phyloP scores from a whole-genome alignment of 495 filamentous ascomycete species.

The Hypoxylon fragiforme region DNA sequence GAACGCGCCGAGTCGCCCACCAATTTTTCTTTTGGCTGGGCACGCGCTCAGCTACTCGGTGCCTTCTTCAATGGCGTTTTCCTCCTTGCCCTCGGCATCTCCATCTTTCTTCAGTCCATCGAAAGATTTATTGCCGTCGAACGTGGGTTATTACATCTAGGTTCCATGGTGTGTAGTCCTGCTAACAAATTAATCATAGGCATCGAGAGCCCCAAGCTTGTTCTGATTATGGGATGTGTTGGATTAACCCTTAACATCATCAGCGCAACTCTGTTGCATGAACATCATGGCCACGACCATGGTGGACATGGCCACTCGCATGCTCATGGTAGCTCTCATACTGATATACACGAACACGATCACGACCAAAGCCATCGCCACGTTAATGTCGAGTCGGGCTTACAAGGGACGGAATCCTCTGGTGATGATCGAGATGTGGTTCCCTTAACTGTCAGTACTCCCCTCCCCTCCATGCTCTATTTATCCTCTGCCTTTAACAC shows the following conservation, averaged over 20 bases:
- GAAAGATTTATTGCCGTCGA: slow-evolving; percentile 71
- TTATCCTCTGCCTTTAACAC: slow-evolving; percentile 61
- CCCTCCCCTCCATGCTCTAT: slow-evolving; percentile 46
- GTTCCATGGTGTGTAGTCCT: no score
- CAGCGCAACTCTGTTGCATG: slow-evolving; percentile 81
- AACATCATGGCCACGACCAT: slow-evolving; percentile 44
- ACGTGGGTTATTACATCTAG: slow-evolving; percentile 31
- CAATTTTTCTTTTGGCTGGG: slow-evolving; percentile 67
- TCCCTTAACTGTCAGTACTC: slow-evolving; percentile 42
- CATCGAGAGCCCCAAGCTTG: slow-evolving; percentile 72
- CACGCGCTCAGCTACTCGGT: slow-evolving; percentile 87
- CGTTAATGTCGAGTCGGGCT: slow-evolving; percentile 65
- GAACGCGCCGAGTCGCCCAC: slow-evolving; percentile 44
- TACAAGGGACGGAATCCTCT: slow-evolving; percentile 38
- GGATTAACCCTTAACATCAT: slow-evolving; percentile 83
- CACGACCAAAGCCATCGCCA: slow-evolving; percentile 48
- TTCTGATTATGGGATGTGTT: slow-evolving; percentile 80
- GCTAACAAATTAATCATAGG: slow-evolving; percentile 49
- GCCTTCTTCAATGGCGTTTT: slow-evolving; percentile 98
- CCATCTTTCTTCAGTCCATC: slow-evolving; percentile 90
- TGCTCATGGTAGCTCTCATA: slow-evolving; percentile 18
- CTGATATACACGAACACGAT: slow-evolving; percentile 13
- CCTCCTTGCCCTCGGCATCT: slow-evolving; percentile 83
- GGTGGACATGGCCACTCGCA: slow-evolving; percentile 37
- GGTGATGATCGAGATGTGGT: slow-evolving; percentile 50